These are phyloP conservation scores for Sungouiozyma ichnusensis DNA, from an alignment of 805 yeast species.

Conservation along the genomic window DNA sequence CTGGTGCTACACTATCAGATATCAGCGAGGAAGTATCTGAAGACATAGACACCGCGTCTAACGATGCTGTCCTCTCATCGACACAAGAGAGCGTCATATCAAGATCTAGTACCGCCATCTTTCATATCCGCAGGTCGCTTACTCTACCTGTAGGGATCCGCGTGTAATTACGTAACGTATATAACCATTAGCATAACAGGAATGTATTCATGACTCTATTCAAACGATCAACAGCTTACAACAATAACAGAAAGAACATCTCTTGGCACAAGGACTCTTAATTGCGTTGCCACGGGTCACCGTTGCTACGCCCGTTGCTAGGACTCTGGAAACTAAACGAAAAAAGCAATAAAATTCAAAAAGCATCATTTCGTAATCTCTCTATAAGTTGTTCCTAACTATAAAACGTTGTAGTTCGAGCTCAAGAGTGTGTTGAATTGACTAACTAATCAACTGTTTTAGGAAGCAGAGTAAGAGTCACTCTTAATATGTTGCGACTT, in stretches of 20 bases:
- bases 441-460: no score
- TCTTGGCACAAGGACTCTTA: no score
- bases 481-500: no score
- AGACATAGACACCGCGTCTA: neutral
- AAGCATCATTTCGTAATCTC: neutral
- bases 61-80: conserved; percentile 14
- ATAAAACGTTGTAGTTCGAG: neutral
- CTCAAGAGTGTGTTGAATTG: no score
- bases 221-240: no score
- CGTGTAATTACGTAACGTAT: conserved; percentile 10
- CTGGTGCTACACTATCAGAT: conserved; percentile 2
- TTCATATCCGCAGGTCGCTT: conserved; percentile 12
- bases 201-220: neutral
- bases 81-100: conserved; percentile 10
- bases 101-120: neutral
- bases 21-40: neutral
- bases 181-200: neutral
- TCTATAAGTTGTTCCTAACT: neutral
- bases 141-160: conserved; percentile 26
- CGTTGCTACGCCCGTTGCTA: neutral
- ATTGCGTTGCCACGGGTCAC: neutral
- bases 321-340: neutral
- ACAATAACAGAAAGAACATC: no score
- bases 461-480: no score
- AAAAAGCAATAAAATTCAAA: neutral